Conservation (phyloP, 75 land plant species). For the Pinus albicaulis region DNA sequence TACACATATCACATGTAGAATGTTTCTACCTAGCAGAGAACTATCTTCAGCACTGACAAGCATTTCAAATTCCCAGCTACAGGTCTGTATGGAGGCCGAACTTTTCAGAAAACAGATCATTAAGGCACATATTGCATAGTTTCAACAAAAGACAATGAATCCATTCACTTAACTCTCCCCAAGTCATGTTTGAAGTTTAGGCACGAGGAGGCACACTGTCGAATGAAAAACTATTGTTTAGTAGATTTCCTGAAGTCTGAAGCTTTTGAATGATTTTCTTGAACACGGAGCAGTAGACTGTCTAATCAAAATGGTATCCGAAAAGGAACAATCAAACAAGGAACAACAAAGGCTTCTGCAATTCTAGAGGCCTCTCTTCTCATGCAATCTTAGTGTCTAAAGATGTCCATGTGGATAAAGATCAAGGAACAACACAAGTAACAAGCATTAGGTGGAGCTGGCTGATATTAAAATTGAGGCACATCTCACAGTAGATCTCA, state of each 20-base stretch:
- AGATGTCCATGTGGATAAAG: background rate
- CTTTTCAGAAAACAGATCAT: background rate
- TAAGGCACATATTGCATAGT: background rate
- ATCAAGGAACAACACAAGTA: background rate
- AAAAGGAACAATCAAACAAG: too few species aligned
- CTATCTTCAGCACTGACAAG: background rate
- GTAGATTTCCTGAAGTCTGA: too few species aligned
- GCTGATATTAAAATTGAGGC: too few species aligned
- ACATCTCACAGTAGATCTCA: too few species aligned
- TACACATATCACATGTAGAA: background rate
- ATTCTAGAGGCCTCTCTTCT: background rate
- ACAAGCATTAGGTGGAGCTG: background rate
- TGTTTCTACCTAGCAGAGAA: background rate
- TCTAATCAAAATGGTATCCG: too few species aligned
- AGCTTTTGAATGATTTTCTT: too few species aligned
- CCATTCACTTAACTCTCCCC: background rate
- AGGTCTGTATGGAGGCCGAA: background rate
- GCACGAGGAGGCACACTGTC: too few species aligned
- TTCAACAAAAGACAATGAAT: background rate
- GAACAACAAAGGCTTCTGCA: background rate
- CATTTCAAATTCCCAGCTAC: background rate
- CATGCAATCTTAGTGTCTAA: background rate
- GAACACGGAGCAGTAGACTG: too few species aligned
- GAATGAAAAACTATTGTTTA: too few species aligned
- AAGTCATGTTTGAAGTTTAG: too few species aligned